These are phyloP conservation scores for Apiospora hydei DNA, from an alignment of 2,329 filamentous ascomycete genomes.

Conservation along the genomic window DNA sequence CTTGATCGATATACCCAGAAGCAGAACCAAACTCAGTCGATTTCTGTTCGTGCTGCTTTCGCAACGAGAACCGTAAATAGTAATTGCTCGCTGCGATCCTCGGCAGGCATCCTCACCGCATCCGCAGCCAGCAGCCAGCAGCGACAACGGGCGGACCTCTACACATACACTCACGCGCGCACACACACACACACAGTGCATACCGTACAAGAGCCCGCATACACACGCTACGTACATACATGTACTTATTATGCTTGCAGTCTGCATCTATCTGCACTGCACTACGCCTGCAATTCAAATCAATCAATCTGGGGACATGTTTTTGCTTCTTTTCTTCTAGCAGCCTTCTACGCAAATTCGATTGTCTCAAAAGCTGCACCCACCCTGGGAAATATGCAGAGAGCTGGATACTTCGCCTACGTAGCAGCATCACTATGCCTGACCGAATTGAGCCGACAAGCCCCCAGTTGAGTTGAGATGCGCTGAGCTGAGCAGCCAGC, in stretches of 20 bases:
- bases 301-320: not conserved
- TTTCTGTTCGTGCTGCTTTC: not conserved
- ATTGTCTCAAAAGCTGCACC: not conserved
- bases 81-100: not conserved
- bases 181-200: not conserved
- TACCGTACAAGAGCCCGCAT: not conserved
- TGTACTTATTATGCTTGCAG: too few relatives aligned
- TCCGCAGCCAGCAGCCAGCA: not conserved
- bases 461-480: not conserved
- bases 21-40: not conserved
- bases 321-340: constrained; percentile 17
- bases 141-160: not conserved
- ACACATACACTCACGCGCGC: too few relatives aligned
- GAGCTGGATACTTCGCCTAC: not conserved
- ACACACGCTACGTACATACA: too few relatives aligned
- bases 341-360: constrained; percentile 4
- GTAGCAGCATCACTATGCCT: not conserved
- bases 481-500: not conserved
- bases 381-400: not conserved
- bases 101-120: not conserved
- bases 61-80: constrained; percentile 3
- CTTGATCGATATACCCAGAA: constrained; percentile 10
- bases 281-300: not conserved
- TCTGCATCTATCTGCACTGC: too few relatives aligned
- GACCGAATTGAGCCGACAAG: not conserved